Percentiles rank a stretch among this genome's conserved stretches.
Evolutionary conservation across 768 basidiomycete genomes (phyloP).

Genomic region (Leccinum ochraceum): DNA sequence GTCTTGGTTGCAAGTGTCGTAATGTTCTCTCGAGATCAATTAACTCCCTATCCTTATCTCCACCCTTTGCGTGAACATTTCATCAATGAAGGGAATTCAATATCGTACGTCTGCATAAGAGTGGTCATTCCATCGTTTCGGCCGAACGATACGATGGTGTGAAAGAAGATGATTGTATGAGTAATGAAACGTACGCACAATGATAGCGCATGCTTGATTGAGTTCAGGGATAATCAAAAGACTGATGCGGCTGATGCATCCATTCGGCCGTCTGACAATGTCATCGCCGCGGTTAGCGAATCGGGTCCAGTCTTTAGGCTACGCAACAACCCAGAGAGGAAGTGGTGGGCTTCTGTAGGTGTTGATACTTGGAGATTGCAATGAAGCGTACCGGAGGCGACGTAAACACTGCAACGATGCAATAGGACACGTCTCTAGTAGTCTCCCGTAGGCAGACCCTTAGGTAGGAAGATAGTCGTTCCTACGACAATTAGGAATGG

Average conservation of each 20-base stretch:
- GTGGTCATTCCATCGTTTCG: not conserved
- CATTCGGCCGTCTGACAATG: too few species aligned
- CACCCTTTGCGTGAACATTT: not conserved
- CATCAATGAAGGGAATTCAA: not conserved
- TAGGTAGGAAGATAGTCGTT: too few species aligned
- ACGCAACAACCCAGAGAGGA: too few species aligned
- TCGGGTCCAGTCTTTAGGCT: too few species aligned
- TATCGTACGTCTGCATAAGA: not conserved
- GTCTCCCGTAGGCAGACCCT: too few species aligned
- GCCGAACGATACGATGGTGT: constrained; percentile 1
- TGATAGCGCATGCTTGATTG: not conserved
- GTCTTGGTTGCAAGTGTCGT: not conserved
- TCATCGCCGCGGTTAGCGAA: too few species aligned
- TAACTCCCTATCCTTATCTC: not conserved
- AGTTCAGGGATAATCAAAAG: too few species aligned
- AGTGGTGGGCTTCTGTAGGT: too few species aligned
- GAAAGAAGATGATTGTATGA: not conserved
- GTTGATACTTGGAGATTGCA: too few species aligned
- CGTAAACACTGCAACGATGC: constrained; percentile 26
- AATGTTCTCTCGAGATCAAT: not conserved
- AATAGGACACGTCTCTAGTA: too few species aligned
- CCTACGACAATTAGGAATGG: not conserved
- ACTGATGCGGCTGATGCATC: too few species aligned
- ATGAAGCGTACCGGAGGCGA: constrained; percentile 25
- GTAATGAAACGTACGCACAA: constrained; percentile 13